Evolutionary conservation across 2,329 filamentous ascomycete genomes (phyloP), one percentile per base, ranked within the genome.

Genomic region (Clonostachys solani): DNA sequence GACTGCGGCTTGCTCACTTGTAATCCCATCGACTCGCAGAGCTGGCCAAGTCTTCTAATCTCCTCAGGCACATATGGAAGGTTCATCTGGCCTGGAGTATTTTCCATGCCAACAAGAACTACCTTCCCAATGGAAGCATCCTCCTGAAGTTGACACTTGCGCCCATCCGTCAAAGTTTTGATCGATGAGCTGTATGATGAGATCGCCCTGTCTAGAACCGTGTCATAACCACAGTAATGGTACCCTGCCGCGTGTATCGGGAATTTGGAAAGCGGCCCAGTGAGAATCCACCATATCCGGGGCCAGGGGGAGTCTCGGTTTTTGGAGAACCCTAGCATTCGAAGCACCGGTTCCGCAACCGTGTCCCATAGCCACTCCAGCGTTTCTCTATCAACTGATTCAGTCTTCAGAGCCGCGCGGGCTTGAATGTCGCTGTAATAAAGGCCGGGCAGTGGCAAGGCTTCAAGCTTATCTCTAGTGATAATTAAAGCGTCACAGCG

Each of bases 141-240:
- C n/a, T n/a, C n/a, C n/a, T n/a, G n/a, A n/a, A n/a, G n/a, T n/a
- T n/a, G n/a, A n/a, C n/a, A n/a, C n/a, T n/a, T n/a, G 10, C 54
- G 58, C 9, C 49, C 49, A 18, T 57, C 42, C 34, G 64, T 51
- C 1, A 70, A 42, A 2, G 61, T 47, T 48, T 60, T 63, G 19
- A 69, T 42, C 2, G 66, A 65, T 1, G 59, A 53, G 18, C 47
- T 55, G 43, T 69, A 71, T 0, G 66, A 70, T 4, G 67, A 71
- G 3, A 69, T 55, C 3, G 62, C 63, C 42, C 61, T 50, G 42
- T 68, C 62, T 1, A 69, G 34, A 1, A 59, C 60, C 1, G 59
- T 62, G 13, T 58, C 43, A 0, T 33, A 36, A 9, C 49, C 50
- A 6, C 40, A 40, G 3, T 40, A 12, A 43, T 68, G 61, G 36